Evolutionary conservation across 2,329 filamentous ascomycete genomes (phyloP).

Genomic region (Alternaria dauci): DNA sequence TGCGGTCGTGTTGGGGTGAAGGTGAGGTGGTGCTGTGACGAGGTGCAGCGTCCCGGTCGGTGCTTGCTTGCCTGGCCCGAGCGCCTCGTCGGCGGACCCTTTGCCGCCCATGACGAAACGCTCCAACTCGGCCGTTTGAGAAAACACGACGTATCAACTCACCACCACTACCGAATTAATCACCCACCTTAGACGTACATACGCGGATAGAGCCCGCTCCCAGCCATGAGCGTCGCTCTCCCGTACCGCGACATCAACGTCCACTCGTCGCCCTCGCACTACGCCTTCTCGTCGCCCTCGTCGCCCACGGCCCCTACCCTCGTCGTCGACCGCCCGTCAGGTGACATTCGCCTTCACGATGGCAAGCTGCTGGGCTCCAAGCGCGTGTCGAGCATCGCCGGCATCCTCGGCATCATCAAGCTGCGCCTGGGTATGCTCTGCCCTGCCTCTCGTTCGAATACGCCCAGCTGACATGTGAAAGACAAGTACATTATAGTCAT

Average conservation of each 20-base stretch:
- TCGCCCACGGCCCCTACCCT: slow-evolving; percentile 87
- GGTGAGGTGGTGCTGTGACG: slow-evolving; percentile 24
- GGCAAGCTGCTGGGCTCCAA: slow-evolving; percentile 77
- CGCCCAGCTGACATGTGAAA: slow-evolving; percentile 43
- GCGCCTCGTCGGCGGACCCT: slow-evolving; percentile 20
- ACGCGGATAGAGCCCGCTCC: no score
- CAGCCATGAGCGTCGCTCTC: slow-evolving; percentile 61
- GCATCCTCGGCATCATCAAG: slow-evolving; percentile 93
- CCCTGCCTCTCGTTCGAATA: no score
- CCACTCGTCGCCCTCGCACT: slow-evolving; percentile 88
- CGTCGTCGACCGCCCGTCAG: slow-evolving; percentile 89
- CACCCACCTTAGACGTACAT: neutral
- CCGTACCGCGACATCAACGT: slow-evolving; percentile 98
- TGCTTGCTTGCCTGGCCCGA: slow-evolving; percentile 5
- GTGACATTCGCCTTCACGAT: slow-evolving; percentile 86
- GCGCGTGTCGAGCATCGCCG: slow-evolving; percentile 91
- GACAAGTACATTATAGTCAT: slow-evolving; percentile 98
- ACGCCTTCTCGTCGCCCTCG: slow-evolving; percentile 96
- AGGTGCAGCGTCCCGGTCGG: slow-evolving; percentile 16
- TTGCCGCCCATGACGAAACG: slow-evolving; percentile 31
- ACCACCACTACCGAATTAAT: neutral
- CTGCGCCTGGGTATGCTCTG: slow-evolving; percentile 77
- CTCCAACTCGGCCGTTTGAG: neutral
- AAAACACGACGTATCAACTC: slow-evolving; percentile 9
- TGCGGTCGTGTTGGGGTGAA: slow-evolving; percentile 11